Base-by-base conservation (phyloP, 2,329 filamentous ascomycete genomes). In the Penicillium corylophilum region DNA sequence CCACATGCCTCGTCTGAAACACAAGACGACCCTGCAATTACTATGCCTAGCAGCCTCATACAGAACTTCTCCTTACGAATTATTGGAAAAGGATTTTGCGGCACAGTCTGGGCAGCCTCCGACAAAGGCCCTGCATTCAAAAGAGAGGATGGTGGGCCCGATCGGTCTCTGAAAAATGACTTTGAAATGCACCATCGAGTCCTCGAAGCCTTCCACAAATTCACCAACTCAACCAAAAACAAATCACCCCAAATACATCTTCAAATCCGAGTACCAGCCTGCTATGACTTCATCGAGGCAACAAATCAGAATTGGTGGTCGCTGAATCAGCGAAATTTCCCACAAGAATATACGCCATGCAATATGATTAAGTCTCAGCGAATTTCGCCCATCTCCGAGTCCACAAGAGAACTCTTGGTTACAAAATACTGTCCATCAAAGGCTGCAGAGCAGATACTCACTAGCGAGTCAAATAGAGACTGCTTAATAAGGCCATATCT, bases 401-500 rank as follows among this genome's bases (percentile, higher is more conserved):
- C 45, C 1, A 59, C 61, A 2, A 59, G 74, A 41, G 48, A 62
- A 7, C 38, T 61, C 4, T 55, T 76, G 1, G 66, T 74, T 4
- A 56, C 64, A 0, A 54, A 46, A 8, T 76, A 69, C 54, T 76
- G 72, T 40, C 63, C 69, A 0, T n/a, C 51, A 2, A 33, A 55
- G 0, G 45, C 71, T 1, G 24, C n/a, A 6, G 5, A 48, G 1
- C 49, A 63, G 16, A 71, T 73, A 12, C 52, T 64, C 23, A 15
- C 7, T 10, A 70, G 71, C 36, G 46, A 54, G 1, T 63, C 61
- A 4, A 73, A 79, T 43, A 55, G 71, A n/a, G 74, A 79, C 50
- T 83, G 79, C 44, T 64, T 83, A 0, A 62, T 80, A 12, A 73
- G 80, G 1, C 70, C 73, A 0, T 82, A 82, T 44, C 63, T 83